phyloP scores from a whole-genome alignment of 257 asterid genomes.

The Euphrasia confusa region DNA sequence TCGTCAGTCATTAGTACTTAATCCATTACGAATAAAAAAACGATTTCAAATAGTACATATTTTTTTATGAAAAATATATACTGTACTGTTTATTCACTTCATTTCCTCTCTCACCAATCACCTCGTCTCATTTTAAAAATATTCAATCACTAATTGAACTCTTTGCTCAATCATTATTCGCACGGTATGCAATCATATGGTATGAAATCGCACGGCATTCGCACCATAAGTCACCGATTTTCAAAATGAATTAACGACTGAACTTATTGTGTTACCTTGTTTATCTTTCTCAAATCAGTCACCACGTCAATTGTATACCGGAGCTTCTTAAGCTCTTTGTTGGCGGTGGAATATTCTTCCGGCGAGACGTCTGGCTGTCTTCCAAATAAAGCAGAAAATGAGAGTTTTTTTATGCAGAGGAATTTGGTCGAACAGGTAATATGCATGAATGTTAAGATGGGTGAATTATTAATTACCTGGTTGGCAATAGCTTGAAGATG shows the following conservation, averaged over 20 bases:
- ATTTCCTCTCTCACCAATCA: too few species aligned
- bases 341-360: conserved; percentile 65
- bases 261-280: conserved; percentile 42
- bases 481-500: conserved; percentile 50
- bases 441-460: neutral
- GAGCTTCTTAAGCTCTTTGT: conserved; percentile 81
- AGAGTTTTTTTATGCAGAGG: conserved; percentile 14
- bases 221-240: neutral
- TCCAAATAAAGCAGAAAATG: conserved; percentile 26
- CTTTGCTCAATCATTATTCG: too few species aligned
- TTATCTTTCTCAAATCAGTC: conserved; percentile 57
- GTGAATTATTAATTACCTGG: conserved; percentile 40
- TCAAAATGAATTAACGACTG: neutral
- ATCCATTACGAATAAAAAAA: neutral
- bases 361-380: conserved; percentile 77
- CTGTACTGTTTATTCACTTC: too few species aligned
- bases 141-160: too few species aligned
- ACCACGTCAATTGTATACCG: conserved; percentile 53
- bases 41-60: too few species aligned
- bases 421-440: conserved; percentile 26
- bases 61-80: too few species aligned
- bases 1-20: neutral
- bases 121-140: too few species aligned
- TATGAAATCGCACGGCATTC: too few species aligned
- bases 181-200: too few species aligned